A percentile compares a stretch with the other conserved stretches of the same genome.
phyloP scores from a whole-genome alignment of 2,329 filamentous ascomycete genomes.

The Leptosphaerulina australis region DNA sequence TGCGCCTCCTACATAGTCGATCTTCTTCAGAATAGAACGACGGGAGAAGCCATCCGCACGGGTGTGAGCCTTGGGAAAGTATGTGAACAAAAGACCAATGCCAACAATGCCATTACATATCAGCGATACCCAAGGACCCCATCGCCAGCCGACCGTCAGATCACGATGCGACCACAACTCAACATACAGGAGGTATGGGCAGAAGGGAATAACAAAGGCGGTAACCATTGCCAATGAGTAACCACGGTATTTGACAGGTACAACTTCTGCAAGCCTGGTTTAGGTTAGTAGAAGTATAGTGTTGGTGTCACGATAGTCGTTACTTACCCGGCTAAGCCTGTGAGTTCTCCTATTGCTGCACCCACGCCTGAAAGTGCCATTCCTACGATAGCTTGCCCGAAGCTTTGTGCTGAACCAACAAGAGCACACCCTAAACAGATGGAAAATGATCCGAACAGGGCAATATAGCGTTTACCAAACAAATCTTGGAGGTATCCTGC shows the following conservation, averaged over 20 bases:
- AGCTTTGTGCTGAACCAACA: conserved; percentile 37
- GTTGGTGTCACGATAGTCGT: background rate
- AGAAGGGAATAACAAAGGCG: conserved; percentile 45
- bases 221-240: conserved; percentile 43
- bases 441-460: conserved; percentile 39
- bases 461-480: conserved; percentile 46
- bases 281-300: conserved; percentile 2
- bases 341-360: conserved; percentile 45
- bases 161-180: conserved; percentile 38
- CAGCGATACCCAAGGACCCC: conserved; percentile 44
- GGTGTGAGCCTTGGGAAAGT: conserved; percentile 42
- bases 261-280: conserved; percentile 40
- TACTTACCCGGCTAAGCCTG: conserved; percentile 44
- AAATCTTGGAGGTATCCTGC: conserved; percentile 47
- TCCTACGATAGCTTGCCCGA: conserved; percentile 44
- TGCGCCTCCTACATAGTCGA: conserved; percentile 41
- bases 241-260: conserved; percentile 43
- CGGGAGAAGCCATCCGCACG: conserved; percentile 43
- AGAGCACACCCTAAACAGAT: conserved; percentile 41
- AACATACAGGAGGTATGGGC: conserved; percentile 41
- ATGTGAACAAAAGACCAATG: conserved; percentile 39
- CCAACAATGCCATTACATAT: conserved; percentile 43
- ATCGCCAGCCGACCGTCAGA: conserved; percentile 38
- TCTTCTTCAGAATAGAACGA: conserved; percentile 38
- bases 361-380: conserved; percentile 46